These are phyloP conservation scores for Lentinula aciculospora DNA, from an alignment of 768 basidiomycete genomes.

Conservation along the genomic window DNA sequence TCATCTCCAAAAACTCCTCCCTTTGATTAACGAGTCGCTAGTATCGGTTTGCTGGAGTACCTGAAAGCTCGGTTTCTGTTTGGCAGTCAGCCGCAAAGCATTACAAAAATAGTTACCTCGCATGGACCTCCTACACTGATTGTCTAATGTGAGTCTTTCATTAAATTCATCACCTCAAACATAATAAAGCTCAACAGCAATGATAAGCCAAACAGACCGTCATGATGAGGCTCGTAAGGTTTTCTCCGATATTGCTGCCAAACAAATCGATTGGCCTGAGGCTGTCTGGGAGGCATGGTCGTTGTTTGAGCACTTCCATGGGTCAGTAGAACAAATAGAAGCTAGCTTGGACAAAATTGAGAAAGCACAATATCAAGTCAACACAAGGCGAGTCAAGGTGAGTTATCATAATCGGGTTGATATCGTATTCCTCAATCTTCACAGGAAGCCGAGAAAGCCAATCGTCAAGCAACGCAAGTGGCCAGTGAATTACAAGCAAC, in stretches of 20 bases:
- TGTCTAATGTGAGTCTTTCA: slow-evolving; percentile 53
- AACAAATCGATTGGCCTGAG: slow-evolving; percentile 92
- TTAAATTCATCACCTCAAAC: neutral
- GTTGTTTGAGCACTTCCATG: slow-evolving; percentile 82
- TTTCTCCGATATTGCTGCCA: slow-evolving; percentile 61
- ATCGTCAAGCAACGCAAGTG: slow-evolving; percentile 44
- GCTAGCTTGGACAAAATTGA: slow-evolving; percentile 58
- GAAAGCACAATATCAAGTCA: slow-evolving; percentile 58
- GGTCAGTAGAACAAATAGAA: slow-evolving; percentile 63
- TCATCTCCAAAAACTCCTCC: neutral
- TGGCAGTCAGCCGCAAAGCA: slow-evolving; percentile 66
- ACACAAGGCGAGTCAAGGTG: slow-evolving; percentile 60
- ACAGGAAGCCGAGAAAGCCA: slow-evolving; percentile 62
- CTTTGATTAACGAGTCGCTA: slow-evolving; percentile 16
- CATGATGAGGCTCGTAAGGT: slow-evolving; percentile 58
- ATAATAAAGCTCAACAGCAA: slow-evolving; percentile 6
- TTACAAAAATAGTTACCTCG: slow-evolving; percentile 66
- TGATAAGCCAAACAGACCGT: slow-evolving; percentile 42
- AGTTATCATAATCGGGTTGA: slow-evolving; percentile 9
- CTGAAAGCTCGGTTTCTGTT: slow-evolving; percentile 51
- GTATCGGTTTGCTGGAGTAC: slow-evolving; percentile 44
- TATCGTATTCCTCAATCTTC: neutral
- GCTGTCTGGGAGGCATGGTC: slow-evolving; percentile 89
- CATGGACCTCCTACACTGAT: slow-evolving; percentile 74
- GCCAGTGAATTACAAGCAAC: slow-evolving; percentile 34